Evolutionary conservation across 257 asterid genomes (phyloP), one percentile per base, ranked within the genome.

Genomic region (Anisodus acutangulus): DNA sequence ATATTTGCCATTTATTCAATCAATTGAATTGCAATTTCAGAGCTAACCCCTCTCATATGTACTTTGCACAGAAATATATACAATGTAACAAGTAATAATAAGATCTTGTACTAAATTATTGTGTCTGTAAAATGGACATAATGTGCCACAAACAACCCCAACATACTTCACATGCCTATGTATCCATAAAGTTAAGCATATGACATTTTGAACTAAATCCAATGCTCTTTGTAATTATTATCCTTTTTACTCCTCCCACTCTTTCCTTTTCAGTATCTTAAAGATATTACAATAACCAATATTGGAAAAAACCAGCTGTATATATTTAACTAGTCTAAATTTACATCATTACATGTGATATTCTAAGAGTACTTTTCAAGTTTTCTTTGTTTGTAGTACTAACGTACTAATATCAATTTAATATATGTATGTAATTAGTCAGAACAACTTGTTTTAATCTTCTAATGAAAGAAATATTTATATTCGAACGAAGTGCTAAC

Each of bases 111-210:
- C 31, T 31, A 15, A 69, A 53, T 62, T 64, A 58, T 63, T 81
- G 74, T 80, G 84, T 62, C 84, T 81, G 78, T 9, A 81, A 81
- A 81, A n/a, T 76, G 81, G 76, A 51, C 84, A 81, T 41, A 22
- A 57, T 51, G 51, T 60, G 82, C 55, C 17, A 37, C 39, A 63
- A 41, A 66, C 81, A 60, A 79, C 16, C 85, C 72, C 83, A 83
- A 79, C 85, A 87, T 22, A 78, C 37, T 79, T 81, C 92, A 88
- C 90, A 86, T 86, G 92, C 84, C 64, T 63, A 16, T 88, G 92
- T 87, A 79, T 81, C 84, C 86, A 72, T 45, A 49, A 86, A 84
- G 89, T 85, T 26, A 85, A 86, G 92, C 92, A 90, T 84, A 79
- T 90, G 86, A 85, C 90, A 85, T 39, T 15, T 81, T 35, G 62